Base-by-base conservation (phyloP, 2,329 filamentous ascomycete species). In the Aureobasidium zeae region DNA sequence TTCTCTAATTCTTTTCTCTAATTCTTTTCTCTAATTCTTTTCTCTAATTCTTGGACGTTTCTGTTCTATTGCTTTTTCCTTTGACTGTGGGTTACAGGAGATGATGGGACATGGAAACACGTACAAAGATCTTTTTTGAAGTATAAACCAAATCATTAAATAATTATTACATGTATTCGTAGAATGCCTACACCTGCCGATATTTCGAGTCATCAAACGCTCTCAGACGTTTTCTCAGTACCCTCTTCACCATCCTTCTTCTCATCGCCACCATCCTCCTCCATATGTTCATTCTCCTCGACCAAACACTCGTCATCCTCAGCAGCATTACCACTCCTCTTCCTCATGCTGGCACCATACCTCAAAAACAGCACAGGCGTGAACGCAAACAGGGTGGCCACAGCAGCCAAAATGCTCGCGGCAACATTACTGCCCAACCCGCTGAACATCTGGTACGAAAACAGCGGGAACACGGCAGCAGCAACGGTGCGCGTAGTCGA, bases 341-440 rank as follows among this genome's bases (percentile, higher is more conserved):
- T 44, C 25, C 52, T 45, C 32, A 53, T 16, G 1, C n/a, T 36
- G 2, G 19, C 20, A 11, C 49, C 49, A 35, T 49, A 49, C 24
- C 22, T 50, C 17, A 53, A n/a, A 25, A 55, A 51, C 24, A 53
- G n/a, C 4, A 52, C 12, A 11, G 51, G 50, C 12, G 50, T 51
- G 17, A 52, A 49, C 0, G 44, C 48, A 26, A 67, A 68, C 1
- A 62, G 25, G 1, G 63, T 66, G 15, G 65, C 66, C 2, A 66
- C 46, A 1, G 52, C 51, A 2, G 66, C 65, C 30, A 68, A 44
- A 10, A 52, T 51, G 1, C 34, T 44, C 5, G 39, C 41, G 9
- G 45, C 45, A 16, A 44, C 3, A 25, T 48, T 48, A 4, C 31
- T 16, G 6, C 38, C 33, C 11, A 48, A 7, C 11, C 41, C 41